A percentile compares a stretch with the other conserved stretches of the same genome.
These are phyloP conservation scores for Austroboletus novae-zelandiae DNA, from an alignment of 1,284 basidiomycete genomes.

Conservation along the genomic window DNA sequence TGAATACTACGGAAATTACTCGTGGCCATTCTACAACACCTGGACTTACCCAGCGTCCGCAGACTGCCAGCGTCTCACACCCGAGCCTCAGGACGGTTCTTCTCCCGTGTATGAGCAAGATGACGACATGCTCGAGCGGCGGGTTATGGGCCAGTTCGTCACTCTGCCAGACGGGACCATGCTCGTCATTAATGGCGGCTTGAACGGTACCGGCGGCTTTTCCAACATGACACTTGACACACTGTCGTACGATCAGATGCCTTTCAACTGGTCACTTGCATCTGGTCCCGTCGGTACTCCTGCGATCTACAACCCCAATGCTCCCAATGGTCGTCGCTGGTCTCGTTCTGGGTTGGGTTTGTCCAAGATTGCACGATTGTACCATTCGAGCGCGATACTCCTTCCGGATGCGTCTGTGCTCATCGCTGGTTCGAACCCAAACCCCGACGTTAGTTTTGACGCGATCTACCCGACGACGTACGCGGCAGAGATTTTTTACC, in stretches of 20 bases:
- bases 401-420: constrained; percentile 86
- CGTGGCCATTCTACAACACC: constrained; percentile 64
- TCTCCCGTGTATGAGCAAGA: constrained; percentile 56
- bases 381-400: constrained; percentile 88
- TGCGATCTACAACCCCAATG: constrained; percentile 74
- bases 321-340: constrained; percentile 68
- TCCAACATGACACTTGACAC: constrained; percentile 42
- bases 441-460: constrained; percentile 79
- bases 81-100: constrained; percentile 70
- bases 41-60: constrained; percentile 61
- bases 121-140: constrained; percentile 73
- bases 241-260: constrained; percentile 47
- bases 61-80: constrained; percentile 74
- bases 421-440: constrained; percentile 92
- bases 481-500: constrained; percentile 85
- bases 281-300: constrained; percentile 68
- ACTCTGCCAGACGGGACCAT: constrained; percentile 74
- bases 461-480: constrained; percentile 85
- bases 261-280: constrained; percentile 62
- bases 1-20: constrained; percentile 70
- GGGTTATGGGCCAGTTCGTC: constrained; percentile 89
- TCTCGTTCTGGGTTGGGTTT: constrained; percentile 60
- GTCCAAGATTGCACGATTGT: constrained; percentile 72
- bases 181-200: constrained; percentile 75
- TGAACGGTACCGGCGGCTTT: constrained; percentile 76